Evolutionary conservation across 768 basidiomycete genomes (phyloP).

Genomic region (Lactifluus subvellereus): DNA sequence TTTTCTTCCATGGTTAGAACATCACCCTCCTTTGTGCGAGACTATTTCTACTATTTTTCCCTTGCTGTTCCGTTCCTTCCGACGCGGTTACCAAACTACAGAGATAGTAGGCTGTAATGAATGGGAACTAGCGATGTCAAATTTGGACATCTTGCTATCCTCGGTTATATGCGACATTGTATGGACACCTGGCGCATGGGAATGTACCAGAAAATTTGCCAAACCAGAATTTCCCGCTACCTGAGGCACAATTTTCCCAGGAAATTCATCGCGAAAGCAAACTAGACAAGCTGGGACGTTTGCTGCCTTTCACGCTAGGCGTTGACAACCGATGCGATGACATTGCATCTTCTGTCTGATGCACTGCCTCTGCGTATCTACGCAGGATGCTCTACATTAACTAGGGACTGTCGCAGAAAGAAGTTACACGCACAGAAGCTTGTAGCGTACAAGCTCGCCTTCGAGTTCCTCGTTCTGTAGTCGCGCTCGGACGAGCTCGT

Average conservation of each 20-base stretch:
- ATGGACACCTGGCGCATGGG: neutral
- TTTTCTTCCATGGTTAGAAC: neutral
- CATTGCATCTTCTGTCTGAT: constrained; percentile 45
- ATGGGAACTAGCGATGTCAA: neutral
- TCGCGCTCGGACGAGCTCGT: constrained; percentile 85
- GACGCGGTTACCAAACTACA: neutral
- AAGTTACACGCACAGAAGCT: constrained; percentile 63
- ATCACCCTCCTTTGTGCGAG: neutral
- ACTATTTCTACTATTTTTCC: neutral
- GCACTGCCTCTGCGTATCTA: constrained; percentile 52
- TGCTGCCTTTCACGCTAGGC: constrained; percentile 30
- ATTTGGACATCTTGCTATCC: neutral
- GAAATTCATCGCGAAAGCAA: constrained; percentile 18
- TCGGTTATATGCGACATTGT: neutral
- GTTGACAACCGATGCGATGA: constrained; percentile 39
- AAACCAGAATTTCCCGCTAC: neutral
- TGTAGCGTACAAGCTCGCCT: constrained; percentile 89
- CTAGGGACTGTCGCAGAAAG: neutral
- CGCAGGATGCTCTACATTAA: neutral
- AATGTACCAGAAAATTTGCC: neutral
- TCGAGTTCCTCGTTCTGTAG: constrained; percentile 91
- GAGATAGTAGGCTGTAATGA: neutral
- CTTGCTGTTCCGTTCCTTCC: neutral
- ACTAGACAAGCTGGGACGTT: constrained; percentile 23
- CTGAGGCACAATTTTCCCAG: too few relatives aligned